Conservation (phyloP, 345 rosid species). For the Eucalyptus guilfoylei region DNA sequence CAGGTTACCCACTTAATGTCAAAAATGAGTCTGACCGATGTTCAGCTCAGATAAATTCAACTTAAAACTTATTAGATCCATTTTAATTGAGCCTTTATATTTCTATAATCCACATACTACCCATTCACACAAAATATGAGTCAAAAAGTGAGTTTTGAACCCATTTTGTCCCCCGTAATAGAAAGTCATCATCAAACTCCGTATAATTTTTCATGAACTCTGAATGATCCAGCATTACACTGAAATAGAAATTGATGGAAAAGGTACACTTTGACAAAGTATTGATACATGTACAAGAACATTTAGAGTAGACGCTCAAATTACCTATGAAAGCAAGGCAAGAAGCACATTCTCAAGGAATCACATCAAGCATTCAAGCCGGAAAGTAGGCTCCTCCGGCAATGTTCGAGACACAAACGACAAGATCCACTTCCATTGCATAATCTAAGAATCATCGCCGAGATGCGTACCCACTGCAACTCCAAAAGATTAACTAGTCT, state of each 20-base stretch:
- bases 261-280: background rate
- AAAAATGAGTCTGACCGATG: fast-evolving
- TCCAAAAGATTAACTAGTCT: background rate
- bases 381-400: background rate
- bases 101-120: no score
- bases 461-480: background rate
- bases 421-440: background rate
- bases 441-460: background rate
- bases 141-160: fast-evolving
- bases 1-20: no score
- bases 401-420: background rate
- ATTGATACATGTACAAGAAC: background rate
- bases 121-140: no score
- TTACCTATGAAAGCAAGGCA: background rate
- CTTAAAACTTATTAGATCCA: fast-evolving
- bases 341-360: background rate
- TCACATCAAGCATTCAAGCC: background rate
- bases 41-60: fast-evolving
- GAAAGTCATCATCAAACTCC: background rate
- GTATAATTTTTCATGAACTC: background rate
- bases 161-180: fast-evolving
- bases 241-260: background rate
- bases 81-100: fast-evolving
- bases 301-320: background rate
- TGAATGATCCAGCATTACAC: background rate